Conservation (phyloP, 2,329 filamentous ascomycete species). For the Torrubiellomyces zombiae region DNA sequence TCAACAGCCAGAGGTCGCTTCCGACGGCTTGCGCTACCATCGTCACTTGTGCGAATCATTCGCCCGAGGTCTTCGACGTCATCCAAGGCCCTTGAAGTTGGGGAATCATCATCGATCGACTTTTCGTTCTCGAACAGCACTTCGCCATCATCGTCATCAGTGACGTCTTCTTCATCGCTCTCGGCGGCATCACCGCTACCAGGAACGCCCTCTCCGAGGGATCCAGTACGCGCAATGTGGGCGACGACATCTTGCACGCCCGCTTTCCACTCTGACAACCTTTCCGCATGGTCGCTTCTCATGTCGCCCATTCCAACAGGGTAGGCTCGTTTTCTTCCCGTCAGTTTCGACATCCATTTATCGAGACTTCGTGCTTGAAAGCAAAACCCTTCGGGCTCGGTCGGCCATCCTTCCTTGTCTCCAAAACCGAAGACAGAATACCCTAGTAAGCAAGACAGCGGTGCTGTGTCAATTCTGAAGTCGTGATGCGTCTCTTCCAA, state of each 20-base stretch:
- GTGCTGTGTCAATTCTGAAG: slow-evolving; percentile 84
- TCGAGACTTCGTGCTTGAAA: slow-evolving; percentile 83
- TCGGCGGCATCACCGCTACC: slow-evolving; percentile 74
- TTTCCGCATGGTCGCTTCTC: slow-evolving; percentile 50
- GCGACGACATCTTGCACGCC: slow-evolving; percentile 58
- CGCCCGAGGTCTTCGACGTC: slow-evolving; percentile 75
- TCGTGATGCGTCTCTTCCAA: slow-evolving; percentile 88
- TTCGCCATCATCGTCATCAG: slow-evolving; percentile 42
- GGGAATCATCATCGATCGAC: slow-evolving; percentile 16
- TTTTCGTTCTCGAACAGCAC: slow-evolving; percentile 25
- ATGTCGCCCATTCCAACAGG: slow-evolving; percentile 79
- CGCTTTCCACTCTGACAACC: slow-evolving; percentile 60
- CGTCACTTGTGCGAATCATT: slow-evolving; percentile 36
- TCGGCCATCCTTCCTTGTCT: slow-evolving; percentile 82
- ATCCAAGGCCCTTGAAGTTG: slow-evolving; percentile 34
- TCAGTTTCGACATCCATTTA: slow-evolving; percentile 94
- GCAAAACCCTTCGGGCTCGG: slow-evolving; percentile 79
- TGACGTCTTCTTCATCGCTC: slow-evolving; percentile 60
- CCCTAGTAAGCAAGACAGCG: slow-evolving; percentile 58
- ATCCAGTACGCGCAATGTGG: slow-evolving; percentile 42
- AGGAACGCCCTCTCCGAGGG: slow-evolving; percentile 46
- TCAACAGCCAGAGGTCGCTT: slow-evolving; percentile 55
- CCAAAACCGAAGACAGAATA: slow-evolving; percentile 93
- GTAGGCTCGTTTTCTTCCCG: slow-evolving; percentile 69
- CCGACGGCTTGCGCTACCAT: slow-evolving; percentile 13